A percentile compares a stretch with the other conserved stretches of the same genome.
Conservation (phyloP, 768 basidiomycete genomes). For the Suillus lakei region DNA sequence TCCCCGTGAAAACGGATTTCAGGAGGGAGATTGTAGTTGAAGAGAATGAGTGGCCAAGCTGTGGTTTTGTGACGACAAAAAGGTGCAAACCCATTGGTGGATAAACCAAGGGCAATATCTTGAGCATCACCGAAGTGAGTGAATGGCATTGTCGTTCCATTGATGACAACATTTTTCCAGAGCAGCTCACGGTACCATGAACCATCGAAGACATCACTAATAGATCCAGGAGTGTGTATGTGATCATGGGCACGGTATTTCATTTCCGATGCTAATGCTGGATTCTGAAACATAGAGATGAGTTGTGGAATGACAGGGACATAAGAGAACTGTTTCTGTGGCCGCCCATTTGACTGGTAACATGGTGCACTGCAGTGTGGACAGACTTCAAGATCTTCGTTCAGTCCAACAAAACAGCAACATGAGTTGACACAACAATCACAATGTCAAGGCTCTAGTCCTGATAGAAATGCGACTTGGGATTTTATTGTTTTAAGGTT, state of each 20-base stretch:
- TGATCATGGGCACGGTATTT: conserved; percentile 34
- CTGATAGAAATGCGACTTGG: conserved; percentile 35
- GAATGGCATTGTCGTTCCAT: conserved; percentile 27
- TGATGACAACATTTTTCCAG: conserved; percentile 28
- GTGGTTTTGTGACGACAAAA: conserved; percentile 41
- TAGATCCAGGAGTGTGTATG: conserved; percentile 18
- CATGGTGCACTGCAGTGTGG: conserved; percentile 39
- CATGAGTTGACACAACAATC: conserved; percentile 52
- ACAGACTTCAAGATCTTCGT: conserved; percentile 33
- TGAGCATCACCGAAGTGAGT: conserved; percentile 40
- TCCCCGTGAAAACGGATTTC: conserved; percentile 34
- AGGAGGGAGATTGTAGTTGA: conserved; percentile 48
- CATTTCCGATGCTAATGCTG: conserved; percentile 27
- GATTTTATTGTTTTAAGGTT: conserved; percentile 23
- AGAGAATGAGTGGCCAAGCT: conserved; percentile 47
- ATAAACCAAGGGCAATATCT: conserved; percentile 49
- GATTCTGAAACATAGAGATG: conserved; percentile 23
- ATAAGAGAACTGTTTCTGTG: conserved; percentile 39
- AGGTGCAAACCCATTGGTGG: conserved; percentile 47
- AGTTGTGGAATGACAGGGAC: conserved; percentile 45
- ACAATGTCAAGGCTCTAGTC: conserved; percentile 36
- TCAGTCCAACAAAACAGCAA: conserved; percentile 39
- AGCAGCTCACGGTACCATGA: conserved; percentile 33
- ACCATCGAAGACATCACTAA: conserved; percentile 43
- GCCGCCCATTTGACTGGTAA: conserved; percentile 21